phyloP scores from a whole-genome alignment of 306 rosid species.

The Castanopsis chinensis region DNA sequence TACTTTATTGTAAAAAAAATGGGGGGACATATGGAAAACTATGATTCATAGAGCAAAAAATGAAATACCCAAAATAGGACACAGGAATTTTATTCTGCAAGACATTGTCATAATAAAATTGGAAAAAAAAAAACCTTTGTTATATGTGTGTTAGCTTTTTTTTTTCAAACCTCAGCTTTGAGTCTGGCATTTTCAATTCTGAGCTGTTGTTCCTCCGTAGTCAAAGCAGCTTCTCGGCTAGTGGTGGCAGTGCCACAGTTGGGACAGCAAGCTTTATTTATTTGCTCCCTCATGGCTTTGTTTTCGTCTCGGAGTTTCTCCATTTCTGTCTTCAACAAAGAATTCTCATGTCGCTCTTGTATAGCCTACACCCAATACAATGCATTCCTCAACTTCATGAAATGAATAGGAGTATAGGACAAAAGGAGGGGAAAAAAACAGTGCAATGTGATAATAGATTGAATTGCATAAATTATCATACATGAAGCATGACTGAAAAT shows the following conservation, averaged over 20 bases:
- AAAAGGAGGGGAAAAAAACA: neutral
- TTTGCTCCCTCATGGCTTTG: constrained; percentile 61
- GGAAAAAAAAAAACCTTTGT: neutral
- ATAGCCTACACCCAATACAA: constrained; percentile 53
- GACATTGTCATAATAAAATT: neutral
- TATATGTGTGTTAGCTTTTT: neutral
- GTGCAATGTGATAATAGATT: neutral
- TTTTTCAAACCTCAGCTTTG: constrained; percentile 76
- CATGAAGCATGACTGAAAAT: neutral
- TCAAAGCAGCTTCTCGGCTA: constrained; percentile 49
- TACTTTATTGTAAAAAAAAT: too few species aligned
- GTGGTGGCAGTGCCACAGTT: constrained; percentile 78
- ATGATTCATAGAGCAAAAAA: too few species aligned
- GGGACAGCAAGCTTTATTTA: constrained; percentile 79
- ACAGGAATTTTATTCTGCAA: too few species aligned
- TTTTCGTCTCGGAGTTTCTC: constrained; percentile 82
- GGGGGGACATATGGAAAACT: too few species aligned
- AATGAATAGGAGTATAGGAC: neutral
- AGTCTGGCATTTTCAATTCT: constrained; percentile 89
- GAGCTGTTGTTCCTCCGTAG: constrained; percentile 81
- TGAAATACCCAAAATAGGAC: too few species aligned
- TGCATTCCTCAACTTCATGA: neutral
- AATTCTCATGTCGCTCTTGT: constrained; percentile 95
- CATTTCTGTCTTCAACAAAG: constrained; percentile 79
- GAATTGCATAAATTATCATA: neutral